phyloP scores from a whole-genome alignment of 176 grass and related monocot species.

The Lolium perenne region DNA sequence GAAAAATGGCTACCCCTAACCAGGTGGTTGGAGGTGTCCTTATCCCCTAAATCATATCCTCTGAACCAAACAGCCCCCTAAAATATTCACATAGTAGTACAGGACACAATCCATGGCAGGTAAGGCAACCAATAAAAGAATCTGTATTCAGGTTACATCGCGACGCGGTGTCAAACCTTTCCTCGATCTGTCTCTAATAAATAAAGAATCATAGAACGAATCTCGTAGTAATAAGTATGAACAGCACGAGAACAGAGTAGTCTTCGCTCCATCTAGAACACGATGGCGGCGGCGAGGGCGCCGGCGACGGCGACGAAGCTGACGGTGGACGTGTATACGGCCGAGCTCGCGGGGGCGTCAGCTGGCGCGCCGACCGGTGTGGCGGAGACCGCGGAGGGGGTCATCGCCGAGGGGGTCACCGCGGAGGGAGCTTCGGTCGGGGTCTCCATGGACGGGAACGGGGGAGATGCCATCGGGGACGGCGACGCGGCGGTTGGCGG shows the following conservation, averaged over 20 bases:
- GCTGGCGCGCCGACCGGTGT: not conserved
- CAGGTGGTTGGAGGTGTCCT: no score
- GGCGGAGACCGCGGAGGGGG: slow-evolving; percentile 4
- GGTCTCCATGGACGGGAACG: no score
- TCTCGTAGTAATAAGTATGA: not conserved
- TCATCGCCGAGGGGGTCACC: not conserved
- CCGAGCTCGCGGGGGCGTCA: not conserved
- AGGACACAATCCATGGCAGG: not conserved
- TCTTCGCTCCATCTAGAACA: slow-evolving; percentile 44
- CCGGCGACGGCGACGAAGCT: slow-evolving; percentile 51
- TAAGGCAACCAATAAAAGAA: slow-evolving; percentile 22
- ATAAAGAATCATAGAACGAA: not conserved
- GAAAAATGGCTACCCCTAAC: no score
- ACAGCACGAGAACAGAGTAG: not conserved
- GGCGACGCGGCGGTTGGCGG: no score
- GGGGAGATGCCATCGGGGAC: no score
- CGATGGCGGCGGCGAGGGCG: slow-evolving; percentile 44
- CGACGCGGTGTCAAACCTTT: not conserved
- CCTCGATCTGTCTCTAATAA: not conserved
- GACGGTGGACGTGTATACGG: slow-evolving; percentile 10
- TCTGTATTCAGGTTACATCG: not conserved
- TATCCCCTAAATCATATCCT: no score
- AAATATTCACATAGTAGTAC: no score
- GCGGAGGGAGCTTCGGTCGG: not conserved
- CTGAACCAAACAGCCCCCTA: no score